Evolutionary conservation across 1,139 yeast species (phyloP).

Genomic region (Magnusiomyces tetraspermus): DNA sequence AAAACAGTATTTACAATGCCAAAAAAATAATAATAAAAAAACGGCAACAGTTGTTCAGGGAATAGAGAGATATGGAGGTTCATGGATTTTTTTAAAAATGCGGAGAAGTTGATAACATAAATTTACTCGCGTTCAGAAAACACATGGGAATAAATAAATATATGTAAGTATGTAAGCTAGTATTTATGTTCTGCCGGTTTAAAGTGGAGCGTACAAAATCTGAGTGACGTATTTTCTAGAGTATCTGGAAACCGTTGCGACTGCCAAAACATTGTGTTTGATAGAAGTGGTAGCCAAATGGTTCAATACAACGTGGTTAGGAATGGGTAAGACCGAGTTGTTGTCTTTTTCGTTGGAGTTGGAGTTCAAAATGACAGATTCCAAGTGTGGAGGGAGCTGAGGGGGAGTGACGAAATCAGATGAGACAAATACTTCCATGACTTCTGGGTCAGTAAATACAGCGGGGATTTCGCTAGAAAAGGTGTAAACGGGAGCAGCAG

Average conservation of each 20-base stretch:
- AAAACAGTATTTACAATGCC: too few species aligned
- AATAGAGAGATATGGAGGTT: too few species aligned
- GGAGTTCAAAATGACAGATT: conserved; percentile 73
- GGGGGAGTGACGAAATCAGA: conserved; percentile 69
- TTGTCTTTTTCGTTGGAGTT: conserved; percentile 39
- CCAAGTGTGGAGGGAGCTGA: conserved; percentile 82
- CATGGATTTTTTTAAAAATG: too few species aligned
- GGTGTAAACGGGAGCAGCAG: conserved; percentile 48
- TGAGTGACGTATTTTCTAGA: conserved; percentile 64
- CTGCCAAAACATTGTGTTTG: conserved; percentile 68
- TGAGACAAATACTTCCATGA: conserved; percentile 32
- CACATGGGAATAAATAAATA: too few species aligned
- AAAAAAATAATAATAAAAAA: too few species aligned
- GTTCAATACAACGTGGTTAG: conserved; percentile 82
- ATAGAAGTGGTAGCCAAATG: conserved; percentile 86
- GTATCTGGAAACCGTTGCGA: conserved; percentile 80
- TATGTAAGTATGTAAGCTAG: neutral
- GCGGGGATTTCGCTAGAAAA: conserved; percentile 76
- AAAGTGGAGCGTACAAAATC: conserved; percentile 18
- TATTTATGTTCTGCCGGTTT: neutral
- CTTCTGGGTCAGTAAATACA: conserved; percentile 48
- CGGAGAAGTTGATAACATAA: too few species aligned
- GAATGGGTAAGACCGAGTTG: conserved; percentile 64
- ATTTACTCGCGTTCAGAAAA: too few species aligned
- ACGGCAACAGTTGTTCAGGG: too few species aligned